A percentile compares a stretch with the other conserved stretches of the same genome.
Evolutionary conservation across 768 basidiomycete genomes (phyloP).

Genomic region (Cantharellus anzutake): DNA sequence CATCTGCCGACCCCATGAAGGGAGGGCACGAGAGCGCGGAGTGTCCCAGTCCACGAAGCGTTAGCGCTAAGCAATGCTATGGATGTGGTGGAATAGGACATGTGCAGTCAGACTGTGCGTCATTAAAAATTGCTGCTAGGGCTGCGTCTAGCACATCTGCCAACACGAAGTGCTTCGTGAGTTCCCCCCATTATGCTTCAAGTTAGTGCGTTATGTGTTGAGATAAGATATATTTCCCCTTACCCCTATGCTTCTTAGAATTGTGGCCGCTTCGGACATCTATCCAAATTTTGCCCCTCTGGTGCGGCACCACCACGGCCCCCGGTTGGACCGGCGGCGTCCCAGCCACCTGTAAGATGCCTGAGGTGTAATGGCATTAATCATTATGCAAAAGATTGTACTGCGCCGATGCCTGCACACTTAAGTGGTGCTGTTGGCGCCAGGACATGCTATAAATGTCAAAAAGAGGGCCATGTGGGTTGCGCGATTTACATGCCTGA

Average conservation of each 20-base stretch:
- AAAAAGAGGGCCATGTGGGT: slow-evolving; percentile 72
- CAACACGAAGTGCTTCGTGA: slow-evolving; percentile 69
- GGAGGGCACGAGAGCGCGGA: slow-evolving; percentile 86
- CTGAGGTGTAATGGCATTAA: slow-evolving; percentile 63
- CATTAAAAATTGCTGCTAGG: slow-evolving; percentile 30
- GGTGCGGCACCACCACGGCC: slow-evolving; percentile 18
- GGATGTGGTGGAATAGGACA: slow-evolving; percentile 86
- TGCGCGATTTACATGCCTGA: background rate
- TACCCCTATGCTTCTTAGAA: background rate
- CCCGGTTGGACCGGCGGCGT: slow-evolving; percentile 33
- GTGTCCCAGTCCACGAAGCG: slow-evolving; percentile 68
- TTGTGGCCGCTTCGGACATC: slow-evolving; percentile 28
- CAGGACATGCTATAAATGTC: slow-evolving; percentile 80
- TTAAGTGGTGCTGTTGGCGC: slow-evolving; percentile 25
- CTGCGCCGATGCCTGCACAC: slow-evolving; percentile 28
- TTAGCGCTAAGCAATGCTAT: slow-evolving; percentile 79
- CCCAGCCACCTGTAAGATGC: slow-evolving; percentile 30
- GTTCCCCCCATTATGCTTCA: background rate
- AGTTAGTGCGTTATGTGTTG: background rate
- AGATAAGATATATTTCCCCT: background rate
- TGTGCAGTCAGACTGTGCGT: slow-evolving; percentile 70
- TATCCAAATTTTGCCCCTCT: slow-evolving; percentile 51
- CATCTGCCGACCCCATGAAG: background rate
- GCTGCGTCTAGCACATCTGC: slow-evolving; percentile 19
- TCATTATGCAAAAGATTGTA: slow-evolving; percentile 55